Base-by-base conservation (phyloP, 495 filamentous ascomycete species). In the Lasiosphaeris hirsuta region DNA sequence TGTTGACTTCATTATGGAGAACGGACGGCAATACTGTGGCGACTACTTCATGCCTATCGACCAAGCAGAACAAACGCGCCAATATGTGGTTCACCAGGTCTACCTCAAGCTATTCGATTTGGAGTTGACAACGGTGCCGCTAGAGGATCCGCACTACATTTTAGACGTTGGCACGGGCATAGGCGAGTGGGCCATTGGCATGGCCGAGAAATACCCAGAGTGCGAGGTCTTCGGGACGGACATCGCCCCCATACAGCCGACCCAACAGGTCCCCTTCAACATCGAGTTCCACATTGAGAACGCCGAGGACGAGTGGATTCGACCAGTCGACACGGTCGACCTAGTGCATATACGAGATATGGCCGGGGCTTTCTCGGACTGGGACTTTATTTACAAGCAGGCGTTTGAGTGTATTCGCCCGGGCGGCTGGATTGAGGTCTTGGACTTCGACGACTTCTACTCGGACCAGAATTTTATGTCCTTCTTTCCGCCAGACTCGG, bases 41-140 rank as follows among this genome's bases (percentile, higher is more conserved):
- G 74, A 75, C 51, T 92, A 90, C 70, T 87, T 79, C 68, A 87
- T 90, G 84, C 89, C 89, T 34, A 86, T 86, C 69, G 89, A 92
- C 62, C 82, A 88, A 55, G 70, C 79, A 38, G 89, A 93, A 64
- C 85, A 90, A 63, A 86, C 81, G 14, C 85, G 89, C 34, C 74
- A 88, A 56, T 81, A 84, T 59, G 80, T 91, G 50, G 69, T 84
- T 23, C 84, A 90, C 62, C 82, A 86, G 59, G 81, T 86, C 46
- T 87, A 79, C 63, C 74, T 87, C 1, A 78, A 82, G 50, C 62
- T 85, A 19, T 79, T 89, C 51, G 75, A 85, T 60, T 72, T 79
- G 36, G 73, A 82, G 48, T 75, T 88, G 23, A 86, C 83, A 7
- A 78, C 78, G 2, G 83, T 80, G 0, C 80, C 81, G 35, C 68